phyloP scores from a whole-genome alignment of 345 rosid genomes.

The Populus nigra region DNA sequence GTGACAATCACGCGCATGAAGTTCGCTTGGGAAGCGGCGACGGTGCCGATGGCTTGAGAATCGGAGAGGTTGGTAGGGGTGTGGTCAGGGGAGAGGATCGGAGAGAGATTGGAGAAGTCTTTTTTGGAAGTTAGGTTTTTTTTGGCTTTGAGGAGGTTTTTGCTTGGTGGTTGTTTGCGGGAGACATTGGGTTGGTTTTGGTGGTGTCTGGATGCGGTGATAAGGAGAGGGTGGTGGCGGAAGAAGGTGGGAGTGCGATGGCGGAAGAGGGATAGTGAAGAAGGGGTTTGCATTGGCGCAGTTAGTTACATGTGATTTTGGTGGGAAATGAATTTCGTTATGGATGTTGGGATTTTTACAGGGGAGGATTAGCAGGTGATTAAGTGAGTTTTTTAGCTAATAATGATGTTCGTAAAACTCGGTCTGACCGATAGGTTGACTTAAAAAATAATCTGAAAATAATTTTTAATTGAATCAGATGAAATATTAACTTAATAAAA shows the following conservation, averaged over 20 bases:
- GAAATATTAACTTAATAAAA: no score
- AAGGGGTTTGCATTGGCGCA: slow-evolving; percentile 42
- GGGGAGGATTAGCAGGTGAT: neutral
- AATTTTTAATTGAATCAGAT: no score
- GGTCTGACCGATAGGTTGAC: no score
- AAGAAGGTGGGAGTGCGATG: slow-evolving; percentile 36
- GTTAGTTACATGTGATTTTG: neutral
- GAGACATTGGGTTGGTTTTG: slow-evolving; percentile 42
- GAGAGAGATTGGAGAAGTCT: slow-evolving; percentile 67
- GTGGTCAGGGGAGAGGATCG: slow-evolving; percentile 56
- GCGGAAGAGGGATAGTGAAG: slow-evolving; percentile 50
- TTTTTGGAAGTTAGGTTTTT: slow-evolving; percentile 29
- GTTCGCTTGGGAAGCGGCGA: slow-evolving; percentile 90
- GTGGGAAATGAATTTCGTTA: neutral
- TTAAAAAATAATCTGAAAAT: no score
- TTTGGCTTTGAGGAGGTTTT: slow-evolving; percentile 67
- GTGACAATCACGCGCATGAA: slow-evolving; percentile 88
- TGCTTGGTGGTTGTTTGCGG: slow-evolving; percentile 49
- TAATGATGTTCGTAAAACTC: no score
- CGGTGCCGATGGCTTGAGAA: slow-evolving; percentile 81
- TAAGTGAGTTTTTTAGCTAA: no score
- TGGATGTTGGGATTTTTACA: neutral
- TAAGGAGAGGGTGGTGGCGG: slow-evolving; percentile 34
- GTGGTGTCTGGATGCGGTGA: slow-evolving; percentile 44
- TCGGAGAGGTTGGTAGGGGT: slow-evolving; percentile 48